phyloP scores from a whole-genome alignment of 805 yeast species.

The Kodamaea lidongshanica region DNA sequence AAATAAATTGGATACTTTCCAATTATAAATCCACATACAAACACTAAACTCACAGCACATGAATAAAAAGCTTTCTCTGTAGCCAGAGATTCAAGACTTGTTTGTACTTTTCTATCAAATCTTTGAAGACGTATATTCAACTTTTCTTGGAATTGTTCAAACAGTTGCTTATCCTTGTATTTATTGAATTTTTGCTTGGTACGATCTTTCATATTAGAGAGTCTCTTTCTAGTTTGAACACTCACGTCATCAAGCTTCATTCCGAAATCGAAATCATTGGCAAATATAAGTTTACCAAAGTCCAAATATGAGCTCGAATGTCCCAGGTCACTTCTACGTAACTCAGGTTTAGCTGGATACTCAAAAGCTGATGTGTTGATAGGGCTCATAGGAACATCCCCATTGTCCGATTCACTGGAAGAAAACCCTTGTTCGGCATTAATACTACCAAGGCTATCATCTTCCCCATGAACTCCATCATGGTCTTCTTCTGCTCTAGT shows the following conservation, averaged over 20 bases:
- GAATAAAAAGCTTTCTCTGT: constrained; percentile 79
- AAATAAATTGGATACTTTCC: constrained; percentile 74
- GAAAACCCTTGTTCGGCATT: too few species aligned
- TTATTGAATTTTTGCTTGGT: constrained; percentile 28
- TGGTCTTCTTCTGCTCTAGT: background rate
- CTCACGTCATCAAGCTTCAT: constrained; percentile 30
- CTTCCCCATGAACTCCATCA: background rate
- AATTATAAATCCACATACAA: constrained; percentile 65
- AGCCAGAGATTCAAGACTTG: constrained; percentile 27
- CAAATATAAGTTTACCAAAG: constrained; percentile 29
- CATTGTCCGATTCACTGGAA: too few species aligned
- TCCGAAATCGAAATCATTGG: constrained; percentile 41
- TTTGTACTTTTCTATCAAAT: constrained; percentile 33
- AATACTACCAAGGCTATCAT: background rate
- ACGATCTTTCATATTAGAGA: constrained; percentile 30
- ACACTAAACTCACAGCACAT: constrained; percentile 58
- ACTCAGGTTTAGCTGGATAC: too few species aligned
- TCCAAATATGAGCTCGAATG: constrained; percentile 30
- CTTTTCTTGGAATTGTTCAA: constrained; percentile 24
- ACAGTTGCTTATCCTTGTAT: constrained; percentile 14
- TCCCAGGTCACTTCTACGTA: constrained; percentile 6
- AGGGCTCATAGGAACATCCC: too few species aligned
- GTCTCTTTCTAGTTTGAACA: constrained; percentile 30
- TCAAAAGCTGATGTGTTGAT: too few species aligned
- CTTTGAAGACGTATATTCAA: constrained; percentile 26